These are phyloP conservation scores for Clavariopsis aquatica DNA, from an alignment of 495 filamentous ascomycete genomes.

Conservation along the genomic window DNA sequence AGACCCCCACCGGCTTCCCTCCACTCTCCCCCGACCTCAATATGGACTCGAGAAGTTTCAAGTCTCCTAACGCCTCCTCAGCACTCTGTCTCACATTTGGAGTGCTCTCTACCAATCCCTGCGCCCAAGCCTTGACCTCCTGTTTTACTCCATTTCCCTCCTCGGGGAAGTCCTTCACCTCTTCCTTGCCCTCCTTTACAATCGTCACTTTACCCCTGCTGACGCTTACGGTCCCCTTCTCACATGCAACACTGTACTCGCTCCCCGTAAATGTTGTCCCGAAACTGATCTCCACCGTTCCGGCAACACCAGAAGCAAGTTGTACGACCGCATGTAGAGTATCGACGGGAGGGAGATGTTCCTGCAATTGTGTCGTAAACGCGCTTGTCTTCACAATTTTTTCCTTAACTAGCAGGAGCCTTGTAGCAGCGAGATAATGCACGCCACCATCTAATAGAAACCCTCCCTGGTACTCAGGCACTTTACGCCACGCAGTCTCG, in stretches of 20 bases:
- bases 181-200: conserved; percentile 45
- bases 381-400: conserved; percentile 55
- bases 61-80: conserved; percentile 68
- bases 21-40: conserved; percentile 61
- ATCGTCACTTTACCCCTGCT: conserved; percentile 53
- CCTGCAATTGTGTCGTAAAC: conserved; percentile 58
- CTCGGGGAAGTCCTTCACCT: conserved; percentile 54
- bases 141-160: conserved; percentile 61
- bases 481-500: conserved; percentile 71
- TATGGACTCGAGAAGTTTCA: conserved; percentile 67
- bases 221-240: conserved; percentile 55
- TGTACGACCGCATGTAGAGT: conserved; percentile 66
- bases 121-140: conserved; percentile 68
- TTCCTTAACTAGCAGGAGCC: conserved; percentile 58
- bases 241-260: conserved; percentile 55
- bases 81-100: conserved; percentile 59
- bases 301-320: conserved; percentile 63
- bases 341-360: conserved; percentile 72
- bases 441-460: conserved; percentile 79
- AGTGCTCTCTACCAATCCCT: conserved; percentile 53
- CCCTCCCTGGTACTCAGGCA: conserved; percentile 70
- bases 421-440: conserved; percentile 66
- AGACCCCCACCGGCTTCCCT: conserved; percentile 49
- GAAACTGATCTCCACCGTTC: conserved; percentile 62
- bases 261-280: conserved; percentile 62